Evolutionary conservation across 495 filamentous ascomycete species (phyloP), one percentile per base, ranked within the genome.

Genomic region (Daldinia loculata): DNA sequence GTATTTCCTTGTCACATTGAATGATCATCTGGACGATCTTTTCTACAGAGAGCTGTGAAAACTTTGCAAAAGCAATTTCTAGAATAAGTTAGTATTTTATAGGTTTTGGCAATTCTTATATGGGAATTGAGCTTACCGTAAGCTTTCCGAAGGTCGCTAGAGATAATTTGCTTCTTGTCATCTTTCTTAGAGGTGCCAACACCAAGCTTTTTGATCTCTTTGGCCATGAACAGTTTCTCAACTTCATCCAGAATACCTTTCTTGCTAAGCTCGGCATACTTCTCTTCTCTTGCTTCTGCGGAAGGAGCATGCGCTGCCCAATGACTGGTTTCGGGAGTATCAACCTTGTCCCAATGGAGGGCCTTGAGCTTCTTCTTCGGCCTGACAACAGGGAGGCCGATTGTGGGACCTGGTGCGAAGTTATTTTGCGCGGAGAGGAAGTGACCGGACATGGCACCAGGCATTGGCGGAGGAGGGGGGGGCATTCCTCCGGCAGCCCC

Each of bases 341-440:
- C 95, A 39, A 99, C 92, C 81, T 99, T 99, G 77, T 99, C 95
- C 95, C 95, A 99, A 83, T 99, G 95, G 67, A 99, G 87, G 38
- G 95, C 94, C 87, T 99, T 99, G 75, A 99, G 92, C 81, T 98
- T 99, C 89, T 96, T 98, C 86, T 97, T 98, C 34, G 96, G 94
- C 71, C 95, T 85, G 27, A 92, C 92, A 70, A 92, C 91, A 30
- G 93, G 87, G 75, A 93, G 83, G 45, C 86, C 82, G 51, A 89
- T 81, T 15, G 78, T 75, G 9, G 79, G 63, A 19, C 74, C 51
- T 0, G 79, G 58, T 1, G 69, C 63, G 58, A 83, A 77, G 15
- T 73, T 63, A 6, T 74, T 74, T 61, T 80, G 83, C 45, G 88
- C 84, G 27, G 84, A 77, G 48, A 88, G 75, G 79, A 84, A 88